Evolutionary conservation across 2,329 filamentous ascomycete genomes (phyloP).

Genomic region (Cytospora mali): DNA sequence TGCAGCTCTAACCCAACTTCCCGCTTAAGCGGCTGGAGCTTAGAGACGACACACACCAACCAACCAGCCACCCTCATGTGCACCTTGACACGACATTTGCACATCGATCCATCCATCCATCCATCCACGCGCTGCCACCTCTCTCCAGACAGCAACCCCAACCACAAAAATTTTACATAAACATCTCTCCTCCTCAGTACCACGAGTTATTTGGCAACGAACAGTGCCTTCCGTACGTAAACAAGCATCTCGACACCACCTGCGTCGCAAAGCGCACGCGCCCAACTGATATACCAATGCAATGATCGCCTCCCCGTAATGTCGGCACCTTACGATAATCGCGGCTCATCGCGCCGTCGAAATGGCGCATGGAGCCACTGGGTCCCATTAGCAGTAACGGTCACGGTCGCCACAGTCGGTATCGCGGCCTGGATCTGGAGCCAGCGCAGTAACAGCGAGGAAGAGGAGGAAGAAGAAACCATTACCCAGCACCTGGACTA

Average conservation of each 20-base stretch:
- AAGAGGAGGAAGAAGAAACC: constrained; percentile 60
- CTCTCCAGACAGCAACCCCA: not conserved
- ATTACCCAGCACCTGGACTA: constrained; percentile 56
- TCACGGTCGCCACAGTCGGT: constrained; percentile 84
- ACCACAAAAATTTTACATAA: not conserved
- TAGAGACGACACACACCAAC: not conserved
- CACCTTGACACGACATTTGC: not conserved
- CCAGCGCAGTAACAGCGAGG: constrained; percentile 74
- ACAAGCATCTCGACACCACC: not conserved
- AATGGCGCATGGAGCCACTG: constrained; percentile 76
- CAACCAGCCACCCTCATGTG: not conserved
- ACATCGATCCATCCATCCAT: not conserved
- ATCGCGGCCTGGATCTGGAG: constrained; percentile 93
- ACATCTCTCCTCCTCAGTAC: not conserved
- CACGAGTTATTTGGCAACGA: not conserved
- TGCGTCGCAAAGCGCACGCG: constrained; percentile 6
- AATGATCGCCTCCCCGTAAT: constrained; percentile 48
- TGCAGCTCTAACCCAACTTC: not conserved
- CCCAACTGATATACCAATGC: constrained; percentile 32
- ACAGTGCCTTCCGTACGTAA: not conserved
- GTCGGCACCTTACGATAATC: constrained; percentile 65
- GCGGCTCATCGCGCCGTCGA: constrained; percentile 60
- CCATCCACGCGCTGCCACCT: not conserved
- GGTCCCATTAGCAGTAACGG: constrained; percentile 84
- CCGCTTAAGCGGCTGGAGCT: not conserved